These are phyloP conservation scores for Torulaspora globosa DNA, from an alignment of 1,139 yeast genomes.

Conservation along the genomic window DNA sequence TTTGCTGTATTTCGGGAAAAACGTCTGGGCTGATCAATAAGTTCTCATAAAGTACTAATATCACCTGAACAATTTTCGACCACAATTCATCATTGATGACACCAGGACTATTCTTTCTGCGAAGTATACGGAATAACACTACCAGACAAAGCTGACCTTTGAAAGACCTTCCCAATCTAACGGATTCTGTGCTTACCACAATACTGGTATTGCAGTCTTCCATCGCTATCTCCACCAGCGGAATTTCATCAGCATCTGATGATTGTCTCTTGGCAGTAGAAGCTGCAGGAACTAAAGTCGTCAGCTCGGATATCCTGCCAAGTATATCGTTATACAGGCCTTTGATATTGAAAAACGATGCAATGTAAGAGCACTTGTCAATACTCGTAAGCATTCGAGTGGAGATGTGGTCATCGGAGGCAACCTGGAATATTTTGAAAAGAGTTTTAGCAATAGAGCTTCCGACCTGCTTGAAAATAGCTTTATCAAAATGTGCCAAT, in stretches of 20 bases:
- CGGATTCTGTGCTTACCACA: conserved; percentile 76
- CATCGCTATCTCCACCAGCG: conserved; percentile 43
- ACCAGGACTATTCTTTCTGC: conserved; percentile 44
- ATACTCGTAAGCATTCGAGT: conserved; percentile 82
- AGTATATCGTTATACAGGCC: conserved; percentile 63
- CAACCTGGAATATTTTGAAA: conserved; percentile 74
- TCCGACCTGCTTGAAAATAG: conserved; percentile 61
- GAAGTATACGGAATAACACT: conserved; percentile 73
- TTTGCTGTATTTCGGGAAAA: conserved; percentile 59
- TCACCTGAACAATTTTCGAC: conserved; percentile 55
- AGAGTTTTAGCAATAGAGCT: conserved; percentile 63
- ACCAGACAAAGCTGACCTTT: conserved; percentile 89
- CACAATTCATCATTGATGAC: conserved; percentile 45
- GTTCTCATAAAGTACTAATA: conserved; percentile 66
- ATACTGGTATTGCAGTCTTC: conserved; percentile 49
- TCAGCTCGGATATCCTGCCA: conserved; percentile 57
- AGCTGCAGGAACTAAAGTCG: conserved; percentile 45
- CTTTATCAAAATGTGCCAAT: conserved; percentile 55
- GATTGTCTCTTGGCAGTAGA: conserved; percentile 5
- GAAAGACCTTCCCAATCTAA: conserved; percentile 82
- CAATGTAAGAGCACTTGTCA: conserved; percentile 77
- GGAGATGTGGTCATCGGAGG: conserved; percentile 85
- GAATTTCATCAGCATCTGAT: conserved; percentile 42
- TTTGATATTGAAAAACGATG: conserved; percentile 56
- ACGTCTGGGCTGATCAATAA: conserved; percentile 67